These are phyloP conservation scores for Lipomyces orientalis DNA, from an alignment of 805 yeast genomes.

Conservation along the genomic window DNA sequence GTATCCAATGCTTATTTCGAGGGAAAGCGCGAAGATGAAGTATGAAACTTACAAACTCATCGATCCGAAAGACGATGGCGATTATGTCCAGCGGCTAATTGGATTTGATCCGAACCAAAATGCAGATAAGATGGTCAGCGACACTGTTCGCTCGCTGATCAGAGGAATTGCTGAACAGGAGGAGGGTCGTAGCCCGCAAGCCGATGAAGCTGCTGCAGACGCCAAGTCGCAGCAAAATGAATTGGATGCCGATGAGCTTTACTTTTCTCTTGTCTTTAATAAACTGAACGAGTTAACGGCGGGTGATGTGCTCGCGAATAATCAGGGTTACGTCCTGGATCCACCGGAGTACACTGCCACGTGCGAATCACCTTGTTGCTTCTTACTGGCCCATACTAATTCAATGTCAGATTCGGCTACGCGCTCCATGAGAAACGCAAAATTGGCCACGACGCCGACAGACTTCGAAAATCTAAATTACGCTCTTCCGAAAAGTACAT, in stretches of 20 bases:
- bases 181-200: neutral
- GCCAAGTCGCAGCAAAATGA: neutral
- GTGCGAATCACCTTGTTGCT: neutral
- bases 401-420: slow-evolving; percentile 16
- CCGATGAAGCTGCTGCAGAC: neutral
- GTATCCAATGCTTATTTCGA: slow-evolving; percentile 19
- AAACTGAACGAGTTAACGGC: neutral
- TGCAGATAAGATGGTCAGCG: slow-evolving; percentile 4
- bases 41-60: neutral
- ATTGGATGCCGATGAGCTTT: neutral
- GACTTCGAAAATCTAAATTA: neutral
- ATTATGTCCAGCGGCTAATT: slow-evolving; percentile 15
- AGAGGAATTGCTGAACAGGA: slow-evolving; percentile 16
- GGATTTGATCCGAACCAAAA: slow-evolving; percentile 13
- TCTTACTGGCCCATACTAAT: neutral
- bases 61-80: slow-evolving; percentile 14
- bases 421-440: slow-evolving; percentile 24
- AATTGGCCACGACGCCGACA: slow-evolving; percentile 20
- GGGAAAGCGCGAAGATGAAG: slow-evolving; percentile 9
- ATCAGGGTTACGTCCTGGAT: neutral
- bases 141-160: slow-evolving; percentile 17
- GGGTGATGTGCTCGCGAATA: neutral
- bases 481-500: slow-evolving; percentile 15
- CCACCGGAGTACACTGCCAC: slow-evolving; percentile 5
- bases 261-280: neutral